Evolutionary conservation across 129 eudicot genomes (phyloP), one percentile per base, ranked within the genome.

Genomic region (Helianthus tuberosus): DNA sequence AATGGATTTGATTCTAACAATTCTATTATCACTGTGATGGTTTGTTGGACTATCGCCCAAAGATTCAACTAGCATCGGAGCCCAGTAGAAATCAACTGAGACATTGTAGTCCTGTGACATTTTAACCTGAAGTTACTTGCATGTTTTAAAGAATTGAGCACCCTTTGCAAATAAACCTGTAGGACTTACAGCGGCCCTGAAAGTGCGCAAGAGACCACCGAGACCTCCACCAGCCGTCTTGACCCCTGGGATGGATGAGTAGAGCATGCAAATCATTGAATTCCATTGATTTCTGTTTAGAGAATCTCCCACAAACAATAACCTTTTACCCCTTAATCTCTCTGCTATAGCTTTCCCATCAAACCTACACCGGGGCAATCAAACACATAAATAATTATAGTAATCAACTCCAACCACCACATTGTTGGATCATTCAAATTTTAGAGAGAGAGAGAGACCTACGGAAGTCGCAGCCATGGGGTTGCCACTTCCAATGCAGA

Each of bases 261-360:
- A 82, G 13, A 87, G 69, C 48, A 87, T 67, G 69, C 96, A 90
- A 17, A 90, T 86, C 96, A 90, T 83, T 0, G 96, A 90, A n/a
- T 80, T 83, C 91, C 91, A 90, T 75, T 90, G 96, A 11, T 85
- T 85, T 69, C 96, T 81, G 73, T 87, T 90, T 51, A 90, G 23
- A 5, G 96, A 90, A 77, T 90, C 93, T 3, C 96, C 93, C 15
- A 90, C 96, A 57, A 82, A 90, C 60, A 90, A 78, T 35, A 90
- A 36, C 65, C 90, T 87, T 68, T 87, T 90, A 60, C 82, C 82
- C 76, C 83, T 90, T 52, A 90, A 66, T 70, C 69, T 83, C 87
- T 90, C 87, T 16, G 76, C 41, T 65, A 90, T 13, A 62, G 83
- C 75, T 60, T 85, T 83, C 58, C 81, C 84, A 57, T 82, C 78